Evolutionary conservation across 306 rosid species (phyloP).

Genomic region (Fragaria vesca): DNA sequence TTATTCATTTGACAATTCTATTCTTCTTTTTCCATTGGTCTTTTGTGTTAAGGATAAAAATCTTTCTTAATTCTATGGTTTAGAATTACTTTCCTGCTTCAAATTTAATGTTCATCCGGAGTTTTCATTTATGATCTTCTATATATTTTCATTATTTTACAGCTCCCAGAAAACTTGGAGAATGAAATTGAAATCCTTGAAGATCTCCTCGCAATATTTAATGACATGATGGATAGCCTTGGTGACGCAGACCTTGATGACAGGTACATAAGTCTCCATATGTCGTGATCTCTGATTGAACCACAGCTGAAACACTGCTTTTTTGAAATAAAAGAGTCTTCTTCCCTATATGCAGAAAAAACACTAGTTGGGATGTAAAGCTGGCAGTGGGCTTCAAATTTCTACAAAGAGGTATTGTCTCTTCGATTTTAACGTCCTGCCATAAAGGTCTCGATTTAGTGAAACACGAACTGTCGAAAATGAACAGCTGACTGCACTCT

Average conservation of each 20-base stretch:
- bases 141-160: constrained; percentile 18
- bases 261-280: constrained; percentile 45
- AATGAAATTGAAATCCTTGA: constrained; percentile 65
- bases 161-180: constrained; percentile 71
- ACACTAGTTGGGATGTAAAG: constrained; percentile 55
- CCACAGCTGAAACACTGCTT: constrained; percentile 7
- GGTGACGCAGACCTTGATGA: constrained; percentile 48
- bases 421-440: constrained; percentile 58
- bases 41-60: background rate
- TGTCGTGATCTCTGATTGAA: constrained; percentile 5
- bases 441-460: constrained; percentile 34
- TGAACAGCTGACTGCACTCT: constrained; percentile 53
- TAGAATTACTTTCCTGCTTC: background rate
- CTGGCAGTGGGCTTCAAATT: constrained; percentile 56
- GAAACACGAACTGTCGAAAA: constrained; percentile 33
- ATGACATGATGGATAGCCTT: constrained; percentile 50
- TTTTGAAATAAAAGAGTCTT: background rate
- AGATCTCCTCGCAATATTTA: constrained; percentile 41
- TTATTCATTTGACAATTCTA: background rate
- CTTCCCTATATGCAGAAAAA: constrained; percentile 40
- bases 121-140: background rate
- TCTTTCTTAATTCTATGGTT: background rate
- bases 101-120: background rate
- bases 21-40: background rate
- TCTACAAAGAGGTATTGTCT: constrained; percentile 51